Base-by-base conservation (phyloP, 768 basidiomycete species). In the Lactarius sanguifluus region DNA sequence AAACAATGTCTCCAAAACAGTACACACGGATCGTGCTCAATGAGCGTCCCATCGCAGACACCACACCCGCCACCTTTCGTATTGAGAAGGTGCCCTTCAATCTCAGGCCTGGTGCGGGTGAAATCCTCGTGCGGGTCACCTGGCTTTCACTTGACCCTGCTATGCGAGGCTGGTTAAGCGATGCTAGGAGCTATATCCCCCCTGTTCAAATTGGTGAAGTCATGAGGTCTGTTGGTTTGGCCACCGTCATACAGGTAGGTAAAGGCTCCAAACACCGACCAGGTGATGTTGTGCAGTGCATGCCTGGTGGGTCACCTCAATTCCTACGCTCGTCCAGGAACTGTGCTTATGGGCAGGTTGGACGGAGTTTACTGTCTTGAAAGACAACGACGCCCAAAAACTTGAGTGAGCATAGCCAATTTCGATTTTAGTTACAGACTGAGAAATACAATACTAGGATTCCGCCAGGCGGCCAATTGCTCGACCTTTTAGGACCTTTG, bases 81-180 rank as follows among this genome's bases (percentile, higher is more conserved):
- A 81, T 78, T 0, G 86, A 90, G 76, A 74, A 78, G 3, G 73
- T 81, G 18, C 79, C 84, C 2, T 82, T 83, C 67, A 78, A 81
- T 69, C 79, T 91, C 60, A 81, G 82, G 72, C 81, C 86, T 6
- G 82, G 81, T 1, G 68, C 75, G 30, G 75, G 77, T 28, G 81
- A 90, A 68, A 86, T 86, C 10, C 79, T 96, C 56, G 85, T 98
- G n/a, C 83, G 86, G 74, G 86, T 91, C 65, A 86, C 87, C 56
- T 95, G 88, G 81, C 73, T 94, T 38, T 88, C 87, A 40, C 75
- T 97, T 69, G 95, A 97, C 72, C 94, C 95, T 23, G 92, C 93
- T 0, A 93, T 94, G 92, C 83, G 94, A 12, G 86, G 85, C 15
- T 97, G 90, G 83, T 73, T 98, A 60, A 85, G 83, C 67, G 90